phyloP scores from a whole-genome alignment of 768 basidiomycete genomes.

The Leccinum broughii region DNA sequence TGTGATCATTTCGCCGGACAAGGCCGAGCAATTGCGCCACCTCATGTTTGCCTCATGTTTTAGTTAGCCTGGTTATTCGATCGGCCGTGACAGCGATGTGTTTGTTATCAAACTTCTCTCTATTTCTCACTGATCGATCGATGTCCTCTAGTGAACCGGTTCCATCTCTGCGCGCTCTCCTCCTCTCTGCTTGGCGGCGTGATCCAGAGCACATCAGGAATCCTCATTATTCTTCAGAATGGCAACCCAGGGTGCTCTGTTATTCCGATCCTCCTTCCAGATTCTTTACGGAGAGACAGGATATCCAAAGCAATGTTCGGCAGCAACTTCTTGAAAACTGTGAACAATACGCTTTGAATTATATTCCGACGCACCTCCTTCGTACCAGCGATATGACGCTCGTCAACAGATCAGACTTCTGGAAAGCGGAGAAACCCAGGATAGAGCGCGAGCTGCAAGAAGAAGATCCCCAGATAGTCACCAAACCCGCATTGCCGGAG shows the following conservation, averaged over 20 bases:
- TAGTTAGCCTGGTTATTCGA: too few species aligned
- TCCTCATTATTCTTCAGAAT: not conserved
- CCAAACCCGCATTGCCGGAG: not conserved
- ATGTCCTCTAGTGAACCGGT: not conserved
- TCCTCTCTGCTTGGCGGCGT: not conserved
- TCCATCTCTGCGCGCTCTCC: not conserved
- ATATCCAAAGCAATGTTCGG: not conserved
- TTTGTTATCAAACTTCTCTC: not conserved
- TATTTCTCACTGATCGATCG: not conserved
- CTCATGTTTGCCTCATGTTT: too few species aligned
- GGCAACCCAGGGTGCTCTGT: not conserved
- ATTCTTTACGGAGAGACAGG: not conserved
- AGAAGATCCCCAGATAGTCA: not conserved
- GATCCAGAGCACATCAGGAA: not conserved
- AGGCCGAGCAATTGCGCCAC: not conserved
- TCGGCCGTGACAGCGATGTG: not conserved
- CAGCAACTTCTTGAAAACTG: not conserved
- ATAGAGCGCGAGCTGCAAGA: conserved; percentile 1
- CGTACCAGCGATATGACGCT: conserved; percentile 19
- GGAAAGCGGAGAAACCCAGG: conserved; percentile 12
- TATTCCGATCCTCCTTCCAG: not conserved
- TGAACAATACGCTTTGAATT: conserved; percentile 13
- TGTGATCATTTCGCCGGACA: conserved; percentile 15
- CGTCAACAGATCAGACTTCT: conserved; percentile 12
- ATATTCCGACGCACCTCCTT: conserved; percentile 20